A percentile compares a stretch with the other conserved stretches of the same genome.
Conservation (phyloP, 441 rosid species). For the Lagerstroemia fauriei region DNA sequence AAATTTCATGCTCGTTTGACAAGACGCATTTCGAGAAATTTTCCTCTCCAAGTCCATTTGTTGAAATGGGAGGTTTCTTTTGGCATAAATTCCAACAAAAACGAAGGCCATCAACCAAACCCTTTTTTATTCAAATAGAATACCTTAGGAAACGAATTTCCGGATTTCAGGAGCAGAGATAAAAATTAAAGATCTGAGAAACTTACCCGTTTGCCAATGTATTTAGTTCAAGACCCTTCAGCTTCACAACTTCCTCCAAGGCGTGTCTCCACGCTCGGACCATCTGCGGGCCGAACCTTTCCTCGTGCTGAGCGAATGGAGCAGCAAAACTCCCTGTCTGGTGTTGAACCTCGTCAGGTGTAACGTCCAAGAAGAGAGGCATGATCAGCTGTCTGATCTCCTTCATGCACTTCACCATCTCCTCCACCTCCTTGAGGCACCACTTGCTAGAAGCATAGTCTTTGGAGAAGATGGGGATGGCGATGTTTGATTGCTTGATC, state of each 20-base stretch:
- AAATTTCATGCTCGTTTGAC: too few relatives aligned
- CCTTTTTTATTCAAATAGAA: too few relatives aligned
- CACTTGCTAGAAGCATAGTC: constrained; percentile 10
- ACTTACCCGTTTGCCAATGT: background rate
- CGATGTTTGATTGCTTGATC: constrained; percentile 1
- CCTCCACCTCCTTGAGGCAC: background rate
- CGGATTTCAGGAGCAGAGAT: too few relatives aligned
- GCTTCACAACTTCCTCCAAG: background rate
- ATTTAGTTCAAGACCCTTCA: background rate
- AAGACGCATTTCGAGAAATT: too few relatives aligned
- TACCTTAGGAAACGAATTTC: too few relatives aligned
- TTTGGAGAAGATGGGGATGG: constrained; percentile 11
- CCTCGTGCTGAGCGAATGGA: background rate
- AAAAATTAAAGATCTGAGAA: background rate
- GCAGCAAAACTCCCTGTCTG: background rate
- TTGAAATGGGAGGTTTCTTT: too few relatives aligned
- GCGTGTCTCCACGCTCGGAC: background rate
- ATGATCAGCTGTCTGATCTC: background rate
- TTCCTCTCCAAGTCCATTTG: too few relatives aligned
- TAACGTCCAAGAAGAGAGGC: background rate
- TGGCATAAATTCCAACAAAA: too few relatives aligned
- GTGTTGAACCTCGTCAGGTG: background rate
- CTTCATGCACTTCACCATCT: constrained; percentile 1
- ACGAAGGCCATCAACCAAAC: too few relatives aligned
- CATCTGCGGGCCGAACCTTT: background rate